Conservation (phyloP, 202 grass and related monocot genomes). For the Zoysia matrella region DNA sequence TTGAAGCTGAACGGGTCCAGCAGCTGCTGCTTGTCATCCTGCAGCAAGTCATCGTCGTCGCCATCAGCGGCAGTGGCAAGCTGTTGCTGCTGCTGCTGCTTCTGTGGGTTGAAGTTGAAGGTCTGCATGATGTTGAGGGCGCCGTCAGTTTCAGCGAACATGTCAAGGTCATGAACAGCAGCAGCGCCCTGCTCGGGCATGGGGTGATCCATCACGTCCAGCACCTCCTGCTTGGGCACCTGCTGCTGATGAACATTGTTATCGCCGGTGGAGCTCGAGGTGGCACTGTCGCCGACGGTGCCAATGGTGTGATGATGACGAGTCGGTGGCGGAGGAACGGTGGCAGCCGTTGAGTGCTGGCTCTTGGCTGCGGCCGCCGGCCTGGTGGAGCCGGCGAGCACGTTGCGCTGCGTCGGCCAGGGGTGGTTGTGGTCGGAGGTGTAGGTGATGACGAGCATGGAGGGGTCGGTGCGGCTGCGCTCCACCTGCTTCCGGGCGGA, state of each 20-base stretch:
- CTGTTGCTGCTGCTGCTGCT: constrained; percentile 11
- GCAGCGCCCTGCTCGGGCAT: background rate
- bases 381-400: constrained; percentile 76
- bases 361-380: background rate
- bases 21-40: constrained; percentile 34
- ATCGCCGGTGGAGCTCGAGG: background rate
- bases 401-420: constrained; percentile 87
- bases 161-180: constrained; percentile 34
- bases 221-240: constrained; percentile 46
- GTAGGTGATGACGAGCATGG: constrained; percentile 98
- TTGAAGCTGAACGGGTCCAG: constrained; percentile 47
- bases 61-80: background rate
- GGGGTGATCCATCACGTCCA: constrained; percentile 30
- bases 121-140: constrained; percentile 38
- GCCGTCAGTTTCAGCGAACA: constrained; percentile 55
- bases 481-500: constrained; percentile 92
- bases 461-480: constrained; percentile 90
- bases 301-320: background rate
- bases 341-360: background rate
- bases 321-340: background rate
- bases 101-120: background rate
- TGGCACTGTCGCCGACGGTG: background rate
- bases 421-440: constrained; percentile 98
- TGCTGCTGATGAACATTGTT: background rate
- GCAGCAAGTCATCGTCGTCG: background rate